Evolutionary conservation across 1,284 basidiomycete species (phyloP), one percentile per base, ranked within the genome.

Genomic region (Trametes pubescens): DNA sequence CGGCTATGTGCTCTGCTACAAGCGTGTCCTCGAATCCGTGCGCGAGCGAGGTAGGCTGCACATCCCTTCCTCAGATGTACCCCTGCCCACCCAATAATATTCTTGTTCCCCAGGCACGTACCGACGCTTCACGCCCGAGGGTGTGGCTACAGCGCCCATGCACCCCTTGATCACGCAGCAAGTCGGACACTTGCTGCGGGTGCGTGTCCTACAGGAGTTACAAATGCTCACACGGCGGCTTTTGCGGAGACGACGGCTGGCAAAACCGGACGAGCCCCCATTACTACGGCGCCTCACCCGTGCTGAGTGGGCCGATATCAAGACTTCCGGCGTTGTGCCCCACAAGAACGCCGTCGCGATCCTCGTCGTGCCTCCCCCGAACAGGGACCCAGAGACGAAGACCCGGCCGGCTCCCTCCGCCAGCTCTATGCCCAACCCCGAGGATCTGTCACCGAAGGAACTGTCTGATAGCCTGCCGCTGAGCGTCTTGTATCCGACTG

Each of bases 121-220:
- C 46, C 59, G 52, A 38, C 64, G 65, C 22, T 66, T 53, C 57
- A 55, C 46, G 34, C 58, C 65, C 4, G 55, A 62, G 38, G 49
- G 48, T 18, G 29, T 48, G 3, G 3, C 43, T 4, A 5, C 38
- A 1, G 49, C 59, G 13, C 43, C 38, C 21, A 68, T 71, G 57
- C 82, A 82, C 65, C 73, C 78, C 16, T 71, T 77, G n/a, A 73
- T 91, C 11, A 72, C 74, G 14, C 75, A 81, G 40, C 88, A 92
- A 56, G 80, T 91, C 43, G 76, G 77, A 1, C 88, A 92, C 71
- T 79, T 90, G 21, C 78, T 93, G 13, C 89, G 91, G 48, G 73
- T 90, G 21, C 86, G 91, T 22, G 83, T 92, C 16, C 76, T 93
- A 2, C 91, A 93, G 72, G 92, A 93, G 71, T 75, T 93, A 4